Percentiles rank a stretch among this genome's conserved stretches.
Conservation (phyloP, 2,329 filamentous ascomycete genomes). For the Trichoderma guizhouense region DNA sequence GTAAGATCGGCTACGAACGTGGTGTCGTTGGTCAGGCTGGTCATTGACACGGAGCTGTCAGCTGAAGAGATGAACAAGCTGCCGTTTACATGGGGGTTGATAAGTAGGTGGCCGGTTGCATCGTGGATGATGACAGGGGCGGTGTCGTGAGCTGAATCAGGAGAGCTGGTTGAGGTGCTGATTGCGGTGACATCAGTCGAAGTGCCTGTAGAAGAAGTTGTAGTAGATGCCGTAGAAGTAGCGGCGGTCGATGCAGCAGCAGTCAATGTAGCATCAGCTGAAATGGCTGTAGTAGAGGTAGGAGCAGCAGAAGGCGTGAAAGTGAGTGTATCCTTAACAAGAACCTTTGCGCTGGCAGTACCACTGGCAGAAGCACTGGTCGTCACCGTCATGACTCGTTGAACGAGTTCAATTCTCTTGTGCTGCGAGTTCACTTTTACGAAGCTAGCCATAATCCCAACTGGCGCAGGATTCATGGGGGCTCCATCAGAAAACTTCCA, state of each 20-base stretch:
- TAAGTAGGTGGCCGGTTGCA: neutral
- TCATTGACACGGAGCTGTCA: neutral
- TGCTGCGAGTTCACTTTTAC: neutral
- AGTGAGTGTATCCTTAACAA: neutral
- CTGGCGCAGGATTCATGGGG: neutral
- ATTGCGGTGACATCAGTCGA: neutral
- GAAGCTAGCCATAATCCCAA: neutral
- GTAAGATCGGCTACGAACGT: neutral
- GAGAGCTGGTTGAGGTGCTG: neutral
- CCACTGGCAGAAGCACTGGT: neutral
- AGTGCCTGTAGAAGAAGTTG: neutral
- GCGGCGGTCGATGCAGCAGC: neutral
- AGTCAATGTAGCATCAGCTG: neutral
- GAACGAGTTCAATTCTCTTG: neutral
- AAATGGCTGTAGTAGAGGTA: neutral
- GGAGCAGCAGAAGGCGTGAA: neutral
- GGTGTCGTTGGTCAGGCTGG: neutral
- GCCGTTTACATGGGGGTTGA: constrained; percentile 4
- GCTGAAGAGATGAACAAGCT: constrained; percentile 1
- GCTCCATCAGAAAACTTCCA: neutral
- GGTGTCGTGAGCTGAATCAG: neutral
- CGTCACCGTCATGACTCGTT: neutral
- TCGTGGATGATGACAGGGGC: neutral
- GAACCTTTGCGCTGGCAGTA: neutral
- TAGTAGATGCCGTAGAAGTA: neutral